A percentile compares a stretch with the other conserved stretches of the same genome.
Conservation (phyloP, 1,139 yeast genomes). For the Debaryomycetaceae sp. region DNA sequence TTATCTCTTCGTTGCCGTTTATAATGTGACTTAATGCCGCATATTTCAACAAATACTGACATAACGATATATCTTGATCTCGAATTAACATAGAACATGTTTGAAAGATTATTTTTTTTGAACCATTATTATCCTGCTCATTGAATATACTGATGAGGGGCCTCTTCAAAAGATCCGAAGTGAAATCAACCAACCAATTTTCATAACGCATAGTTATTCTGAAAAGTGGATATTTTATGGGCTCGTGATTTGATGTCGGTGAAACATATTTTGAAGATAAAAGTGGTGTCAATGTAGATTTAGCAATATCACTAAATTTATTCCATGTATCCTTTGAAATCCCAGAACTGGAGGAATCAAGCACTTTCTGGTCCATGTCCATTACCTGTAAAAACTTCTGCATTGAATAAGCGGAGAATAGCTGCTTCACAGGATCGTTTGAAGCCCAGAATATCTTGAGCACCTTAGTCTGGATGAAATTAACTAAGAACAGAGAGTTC, state of each 20-base stretch:
- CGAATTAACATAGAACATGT: conserved; percentile 67
- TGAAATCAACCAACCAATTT: conserved; percentile 68
- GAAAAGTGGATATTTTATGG: conserved; percentile 32
- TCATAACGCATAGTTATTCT: conserved; percentile 35
- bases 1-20: conserved; percentile 42
- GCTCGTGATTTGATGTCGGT: conserved; percentile 40
- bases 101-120: conserved; percentile 47
- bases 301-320: conserved; percentile 62
- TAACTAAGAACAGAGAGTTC: conserved; percentile 58
- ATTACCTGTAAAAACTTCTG: conserved; percentile 77
- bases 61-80: conserved; percentile 67
- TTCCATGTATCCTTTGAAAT: conserved; percentile 50
- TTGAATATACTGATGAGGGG: conserved; percentile 15
- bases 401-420: conserved; percentile 83
- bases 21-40: conserved; percentile 66
- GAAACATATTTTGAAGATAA: conserved; percentile 70
- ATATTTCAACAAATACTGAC: conserved; percentile 77
- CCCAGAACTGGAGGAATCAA: conserved; percentile 19
- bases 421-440: conserved; percentile 80
- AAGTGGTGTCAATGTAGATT: conserved; percentile 74
- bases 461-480: conserved; percentile 64
- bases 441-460: conserved; percentile 88
- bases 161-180: conserved; percentile 60
- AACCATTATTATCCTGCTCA: conserved; percentile 6
- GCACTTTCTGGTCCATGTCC: conserved; percentile 44